Conservation (phyloP, 2,329 filamentous ascomycete species). For the Fusarium austroafricanum region DNA sequence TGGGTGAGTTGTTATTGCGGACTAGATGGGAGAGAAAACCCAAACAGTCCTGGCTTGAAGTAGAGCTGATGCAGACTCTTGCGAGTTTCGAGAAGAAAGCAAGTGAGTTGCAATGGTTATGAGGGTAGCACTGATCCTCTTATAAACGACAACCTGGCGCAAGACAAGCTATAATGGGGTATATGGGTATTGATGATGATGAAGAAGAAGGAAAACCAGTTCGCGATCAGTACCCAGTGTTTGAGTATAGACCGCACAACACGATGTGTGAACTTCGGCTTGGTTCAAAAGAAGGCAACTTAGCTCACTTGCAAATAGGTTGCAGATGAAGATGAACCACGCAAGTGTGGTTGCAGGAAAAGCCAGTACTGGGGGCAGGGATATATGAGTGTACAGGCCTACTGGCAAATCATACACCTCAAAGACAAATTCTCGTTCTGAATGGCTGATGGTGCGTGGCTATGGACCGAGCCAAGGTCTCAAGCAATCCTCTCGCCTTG, state of each 20-base stretch:
- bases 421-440: conserved; percentile 35
- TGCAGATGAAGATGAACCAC: conserved; percentile 36
- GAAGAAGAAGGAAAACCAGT: no score
- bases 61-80: conserved; percentile 15
- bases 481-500: conserved; percentile 38
- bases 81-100: conserved; percentile 12
- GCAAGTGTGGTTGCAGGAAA: conserved; percentile 32
- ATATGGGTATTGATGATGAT: conserved; percentile 21
- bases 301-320: conserved; percentile 31
- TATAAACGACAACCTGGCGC: conserved; percentile 10
- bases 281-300: conserved; percentile 19
- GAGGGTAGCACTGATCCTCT: conserved; percentile 1
- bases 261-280: conserved; percentile 23
- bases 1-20: conserved; percentile 43
- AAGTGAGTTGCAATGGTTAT: conserved; percentile 6
- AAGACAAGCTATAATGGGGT: conserved; percentile 14
- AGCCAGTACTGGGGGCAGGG: conserved; percentile 37
- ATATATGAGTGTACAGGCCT: conserved; percentile 37
- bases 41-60: conserved; percentile 50
- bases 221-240: conserved; percentile 32
- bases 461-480: conserved; percentile 38
- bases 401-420: conserved; percentile 43
- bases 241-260: conserved; percentile 24
- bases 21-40: conserved; percentile 50
- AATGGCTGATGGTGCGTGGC: conserved; percentile 42